Evolutionary conservation across 371 early-diverging fungal species (phyloP), one percentile per base, ranked within the genome.

Genomic region (Chytridiales sp.): DNA sequence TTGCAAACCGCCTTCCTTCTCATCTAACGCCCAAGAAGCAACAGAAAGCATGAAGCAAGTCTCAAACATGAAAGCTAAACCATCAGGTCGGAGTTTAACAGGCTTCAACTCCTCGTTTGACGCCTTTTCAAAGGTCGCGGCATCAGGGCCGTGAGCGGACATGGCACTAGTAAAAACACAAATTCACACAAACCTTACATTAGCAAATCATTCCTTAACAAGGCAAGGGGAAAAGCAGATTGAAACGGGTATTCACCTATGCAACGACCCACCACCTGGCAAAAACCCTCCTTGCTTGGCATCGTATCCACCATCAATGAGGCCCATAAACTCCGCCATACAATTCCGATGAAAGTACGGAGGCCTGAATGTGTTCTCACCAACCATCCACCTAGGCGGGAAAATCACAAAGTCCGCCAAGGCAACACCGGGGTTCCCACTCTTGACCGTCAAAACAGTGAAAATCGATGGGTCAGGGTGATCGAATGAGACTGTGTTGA

Each of bases 61-160:
- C 72, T 97, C 97, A 68, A 97, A 97, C 97, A 97, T 97, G 72
- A 97, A 97, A 0, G 97, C 87, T 78, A 89, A 85, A 3, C 92
- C 90, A 47, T 69, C 67, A 3, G 72, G 71, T 17, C 64, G 87
- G 34, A 95, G 86, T 55, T 92, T 86, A 31, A 82, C 80, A 11
- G 95, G 94, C 54, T 78, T 73, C 26, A 92, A 73, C 35, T 88
- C 85, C 32, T 86, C 90, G 3, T 73, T 81, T 34, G 83, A 80
- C 21, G 90, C 97, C 29, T 73, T 80, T 43, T 84, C 82, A 64
- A 93, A 92, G 0, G 93, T 91, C 13, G 81, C 78, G 3, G 87
- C 83, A 68, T 96, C 96, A 4, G 98, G 98, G 0, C 97, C 94
- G 68, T 97, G 98, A 19, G 95, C 89, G 0, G 93, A 88, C 93